Evolutionary conservation across 192 early-diverging fungal species (phyloP).

Genomic region (Backusella parvicylindrica): DNA sequence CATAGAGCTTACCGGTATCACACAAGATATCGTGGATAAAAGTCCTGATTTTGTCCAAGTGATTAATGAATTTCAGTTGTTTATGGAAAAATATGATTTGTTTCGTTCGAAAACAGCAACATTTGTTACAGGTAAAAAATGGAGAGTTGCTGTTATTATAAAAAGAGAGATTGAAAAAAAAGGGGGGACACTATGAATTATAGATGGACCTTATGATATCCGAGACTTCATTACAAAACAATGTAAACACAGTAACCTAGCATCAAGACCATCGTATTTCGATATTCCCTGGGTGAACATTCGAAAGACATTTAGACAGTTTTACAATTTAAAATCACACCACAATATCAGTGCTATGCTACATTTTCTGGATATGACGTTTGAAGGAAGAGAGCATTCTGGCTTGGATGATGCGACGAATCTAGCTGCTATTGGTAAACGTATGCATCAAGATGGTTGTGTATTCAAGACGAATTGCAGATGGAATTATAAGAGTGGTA

Average conservation of each 20-base stretch:
- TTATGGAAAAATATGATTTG: slow-evolving; percentile 40
- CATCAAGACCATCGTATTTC: slow-evolving; percentile 58
- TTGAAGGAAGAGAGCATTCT: slow-evolving; percentile 73
- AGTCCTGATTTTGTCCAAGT: slow-evolving; percentile 49
- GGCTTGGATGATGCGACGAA: slow-evolving; percentile 84
- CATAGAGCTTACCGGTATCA: slow-evolving; percentile 74
- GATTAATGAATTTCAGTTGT: slow-evolving; percentile 45
- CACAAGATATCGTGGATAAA: slow-evolving; percentile 54
- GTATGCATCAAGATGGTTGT: slow-evolving; percentile 45
- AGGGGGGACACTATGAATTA: not conserved
- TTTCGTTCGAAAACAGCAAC: slow-evolving; percentile 37
- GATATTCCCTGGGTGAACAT: slow-evolving; percentile 61
- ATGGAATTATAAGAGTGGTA: not conserved
- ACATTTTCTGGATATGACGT: slow-evolving; percentile 48
- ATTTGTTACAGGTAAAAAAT: slow-evolving; percentile 38
- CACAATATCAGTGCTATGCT: slow-evolving; percentile 69
- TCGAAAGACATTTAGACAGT: slow-evolving; percentile 50
- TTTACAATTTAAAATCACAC: slow-evolving; percentile 41
- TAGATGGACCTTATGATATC: slow-evolving; percentile 79
- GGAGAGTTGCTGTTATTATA: too few relatives aligned
- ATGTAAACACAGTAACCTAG: slow-evolving; percentile 50
- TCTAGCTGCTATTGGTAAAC: slow-evolving; percentile 64
- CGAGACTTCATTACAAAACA: slow-evolving; percentile 82
- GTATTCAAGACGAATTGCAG: slow-evolving; percentile 20
- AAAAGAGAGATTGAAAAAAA: not conserved